Conservation (phyloP, 495 filamentous ascomycete genomes). For the Neurospora sp. region DNA sequence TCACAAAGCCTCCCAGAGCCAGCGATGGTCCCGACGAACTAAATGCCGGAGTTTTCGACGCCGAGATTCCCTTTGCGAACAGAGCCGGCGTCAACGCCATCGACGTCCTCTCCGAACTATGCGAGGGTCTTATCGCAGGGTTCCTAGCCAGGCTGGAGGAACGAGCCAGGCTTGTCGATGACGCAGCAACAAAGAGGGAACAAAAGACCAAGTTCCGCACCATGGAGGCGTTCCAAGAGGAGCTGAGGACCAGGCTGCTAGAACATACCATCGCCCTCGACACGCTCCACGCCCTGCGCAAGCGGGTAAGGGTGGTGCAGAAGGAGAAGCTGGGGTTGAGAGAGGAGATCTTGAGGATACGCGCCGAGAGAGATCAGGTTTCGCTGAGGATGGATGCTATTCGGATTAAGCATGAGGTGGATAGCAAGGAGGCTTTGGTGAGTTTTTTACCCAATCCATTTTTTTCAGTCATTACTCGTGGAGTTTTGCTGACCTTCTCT, state of each 20-base stretch:
- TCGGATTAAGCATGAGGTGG: constrained; percentile 46
- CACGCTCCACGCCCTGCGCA: constrained; percentile 51
- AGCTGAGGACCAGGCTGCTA: constrained; percentile 53
- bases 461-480: not conserved
- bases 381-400: constrained; percentile 61
- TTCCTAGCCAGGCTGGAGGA: constrained; percentile 36
- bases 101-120: constrained; percentile 60
- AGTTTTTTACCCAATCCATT: constrained; percentile 1
- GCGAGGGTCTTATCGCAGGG: constrained; percentile 53
- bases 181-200: constrained; percentile 36
- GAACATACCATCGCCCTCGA: constrained; percentile 53
- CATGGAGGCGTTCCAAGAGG: constrained; percentile 58
- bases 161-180: constrained; percentile 25
- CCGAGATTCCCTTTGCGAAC: constrained; percentile 40
- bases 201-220: constrained; percentile 51
- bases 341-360: constrained; percentile 51
- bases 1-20: constrained; percentile 21
- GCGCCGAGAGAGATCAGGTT: constrained; percentile 54
- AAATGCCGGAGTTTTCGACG: constrained; percentile 19
- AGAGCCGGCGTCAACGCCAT: constrained; percentile 58
- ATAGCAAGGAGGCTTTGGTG: constrained; percentile 37
- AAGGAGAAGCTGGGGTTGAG: constrained; percentile 56
- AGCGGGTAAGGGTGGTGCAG: constrained; percentile 51
- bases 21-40: constrained; percentile 21
- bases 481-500: not conserved